Base-by-base conservation (phyloP, 208 protist species). In the Acanthamoeba sp. region DNA sequence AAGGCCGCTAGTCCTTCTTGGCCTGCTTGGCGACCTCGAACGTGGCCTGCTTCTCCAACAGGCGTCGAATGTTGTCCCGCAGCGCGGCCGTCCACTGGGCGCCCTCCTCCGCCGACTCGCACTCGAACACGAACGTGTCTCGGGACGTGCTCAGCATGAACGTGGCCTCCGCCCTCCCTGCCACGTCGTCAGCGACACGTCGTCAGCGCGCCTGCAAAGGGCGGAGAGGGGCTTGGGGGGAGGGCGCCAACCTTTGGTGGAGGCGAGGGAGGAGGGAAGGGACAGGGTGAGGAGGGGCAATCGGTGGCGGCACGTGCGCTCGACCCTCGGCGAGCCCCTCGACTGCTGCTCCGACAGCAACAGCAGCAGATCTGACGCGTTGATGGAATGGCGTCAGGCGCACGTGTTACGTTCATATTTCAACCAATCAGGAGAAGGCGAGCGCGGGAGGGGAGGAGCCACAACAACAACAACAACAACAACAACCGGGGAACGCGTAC, bases 231-330 rank as follows among this genome's bases (percentile, higher is more conserved):
- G n/a, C n/a, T n/a, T n/a, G n/a, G n/a, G n/a, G n/a, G n/a, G n/a
- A n/a, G n/a, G n/a, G n/a, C n/a, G n/a, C n/a, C n/a, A n/a, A 80
- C 69, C 69, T 45, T 80, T 80, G 36, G 29, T 80, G 34, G 69
- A 80, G 6, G 69, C 27, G 32, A 80, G 69, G 24, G 69, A 9
- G 6, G 69, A 80, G 7, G 69, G 69, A 4, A 80, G 38, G 12
- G 69, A 80, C 12, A 80, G 36, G 36, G 69, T 80, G 69, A 80
- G 69, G 5, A 80, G 69, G 5, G 69, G 69, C 36, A 80, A 24
- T 7, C 69, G 69, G 24, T 80, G 27, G 69, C 69, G 69, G 27
- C 69, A 80, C 36, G 24, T 22, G 14, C 69, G 69, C 69, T 80
- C 69, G 5, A 80, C 69, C 29, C 69, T 12, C 36, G 69, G 69